Percentiles rank a stretch among this genome's conserved stretches.
phyloP scores from a whole-genome alignment of 2,329 filamentous ascomycete species.

The Pseudogymnoascus sp. region DNA sequence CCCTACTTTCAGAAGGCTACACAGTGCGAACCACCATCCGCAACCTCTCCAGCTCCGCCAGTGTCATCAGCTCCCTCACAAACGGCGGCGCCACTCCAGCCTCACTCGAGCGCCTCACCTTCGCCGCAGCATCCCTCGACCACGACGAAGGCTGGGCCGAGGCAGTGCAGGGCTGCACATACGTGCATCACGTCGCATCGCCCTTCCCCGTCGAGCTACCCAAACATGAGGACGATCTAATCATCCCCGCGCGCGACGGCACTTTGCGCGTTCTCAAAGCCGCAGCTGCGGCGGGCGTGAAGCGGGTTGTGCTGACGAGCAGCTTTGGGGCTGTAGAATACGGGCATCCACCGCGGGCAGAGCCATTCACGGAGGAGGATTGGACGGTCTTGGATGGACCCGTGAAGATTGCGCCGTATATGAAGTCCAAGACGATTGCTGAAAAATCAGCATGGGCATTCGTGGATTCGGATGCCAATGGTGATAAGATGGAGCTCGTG shows the following conservation, averaged over 20 bases:
- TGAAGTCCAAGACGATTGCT: conserved; percentile 28
- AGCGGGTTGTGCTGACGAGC: conserved; percentile 18
- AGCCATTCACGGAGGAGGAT: conserved; percentile 26
- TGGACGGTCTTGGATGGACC: conserved; percentile 22
- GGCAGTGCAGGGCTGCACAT: conserved; percentile 23
- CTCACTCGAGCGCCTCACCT: conserved; percentile 17
- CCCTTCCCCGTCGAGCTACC: conserved; percentile 22
- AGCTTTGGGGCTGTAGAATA: conserved; percentile 17
- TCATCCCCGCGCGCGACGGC: conserved; percentile 28
- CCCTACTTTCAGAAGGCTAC: conserved; percentile 19
- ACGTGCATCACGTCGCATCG: conserved; percentile 26
- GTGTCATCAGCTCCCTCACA: conserved; percentile 19
- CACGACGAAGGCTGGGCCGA: conserved; percentile 25
- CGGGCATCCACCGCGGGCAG: conserved; percentile 16
- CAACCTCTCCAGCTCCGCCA: conserved; percentile 15
- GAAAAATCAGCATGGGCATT: conserved; percentile 29
- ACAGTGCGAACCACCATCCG: conserved; percentile 26
- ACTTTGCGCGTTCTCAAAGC: conserved; percentile 25
- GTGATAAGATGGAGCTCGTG: conserved; percentile 22
- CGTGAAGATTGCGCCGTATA: conserved; percentile 19
- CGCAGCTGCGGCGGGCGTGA: conserved; percentile 21
- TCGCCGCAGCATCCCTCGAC: conserved; percentile 22
- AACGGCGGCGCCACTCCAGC: conserved; percentile 16
- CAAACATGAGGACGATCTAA: conserved; percentile 27
- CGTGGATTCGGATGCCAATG: conserved; percentile 21